Base-by-base conservation (phyloP, 192 early-diverging fungal genomes). In the Paraglomus occultum region DNA sequence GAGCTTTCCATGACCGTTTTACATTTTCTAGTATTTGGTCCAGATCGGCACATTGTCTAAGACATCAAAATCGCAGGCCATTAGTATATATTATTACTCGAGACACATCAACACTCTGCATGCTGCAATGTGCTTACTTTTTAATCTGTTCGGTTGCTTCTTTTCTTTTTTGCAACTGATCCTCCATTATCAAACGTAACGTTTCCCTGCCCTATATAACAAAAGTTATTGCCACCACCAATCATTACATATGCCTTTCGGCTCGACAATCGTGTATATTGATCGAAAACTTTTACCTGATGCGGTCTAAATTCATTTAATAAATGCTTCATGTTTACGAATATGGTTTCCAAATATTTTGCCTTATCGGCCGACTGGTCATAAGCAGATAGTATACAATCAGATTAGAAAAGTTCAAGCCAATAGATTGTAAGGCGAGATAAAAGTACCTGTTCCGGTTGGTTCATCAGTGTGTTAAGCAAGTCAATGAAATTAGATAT, bases 221-320 rank as follows among this genome's bases (percentile, higher is more conserved):
- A n/a, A n/a, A n/a, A n/a, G n/a, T n/a, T n/a, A n/a, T n/a, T n/a
- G n/a, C n/a, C n/a, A n/a, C n/a, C n/a, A n/a, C n/a, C n/a, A n/a
- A n/a, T n/a, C n/a, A n/a, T n/a, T n/a, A n/a, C n/a, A n/a, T n/a
- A n/a, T n/a, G n/a, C n/a, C n/a, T n/a, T n/a, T n/a, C n/a, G n/a
- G n/a, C n/a, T n/a, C n/a, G n/a, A n/a, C n/a, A n/a, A n/a, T n/a
- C n/a, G n/a, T n/a, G n/a, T n/a, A n/a, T n/a, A n/a, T n/a, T n/a
- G n/a, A n/a, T n/a, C n/a, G 1, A 14, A 39, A 40, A 45, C 7
- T 39, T 43, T 73, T 76, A 88, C 89, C 74, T 91, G 92, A 74
- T 92, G 91, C 57, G 85, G 84, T 22, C 92, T 83, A 63, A 90
- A 92, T 68, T 90, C 89, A 76, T 94, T 92, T n/a, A 94, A 76